Evolutionary conservation across 202 grass and related monocot species (phyloP), one percentile per base, ranked within the genome.

Genomic region (Panicum virgatum): DNA sequence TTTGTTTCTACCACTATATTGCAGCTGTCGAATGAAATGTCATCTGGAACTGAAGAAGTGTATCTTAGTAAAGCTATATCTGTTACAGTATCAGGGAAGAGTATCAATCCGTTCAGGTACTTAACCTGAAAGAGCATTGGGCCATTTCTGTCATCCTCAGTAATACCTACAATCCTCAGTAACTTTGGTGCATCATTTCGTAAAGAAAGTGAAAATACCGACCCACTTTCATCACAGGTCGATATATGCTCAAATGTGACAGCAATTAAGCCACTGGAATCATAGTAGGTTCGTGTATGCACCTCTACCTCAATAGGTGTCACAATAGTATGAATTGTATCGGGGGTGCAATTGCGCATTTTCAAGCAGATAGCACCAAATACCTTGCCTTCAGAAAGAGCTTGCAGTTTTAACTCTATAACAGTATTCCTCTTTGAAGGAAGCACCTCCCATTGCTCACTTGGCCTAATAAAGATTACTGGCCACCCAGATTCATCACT

Each of bases 291-390:
- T 29, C 84, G 76, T 0, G 61, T 79, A 72, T 90, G 89, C 53
- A 96, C 89, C 81, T 94, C 85, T 66, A 99, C 66, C 60, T 96
- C 96, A 87, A 99, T 85, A 34, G 93, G 96, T 77, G 94, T 84
- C 70, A 99, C 85, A 79, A 92, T 54, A 69, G 86, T 86, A 59
- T 77, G 80, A 12, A 80, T 23, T 63, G 61, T 87, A 74, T 87
- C 80, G 67, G 71, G 38, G 29, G 83, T 90, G 54, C 50, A 65
- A 59, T 85, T 94, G 77, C 83, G 69, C 42, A 99, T 64, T 72
- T 94, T 99, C 83, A 96, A 79, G 81, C 84, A 96, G 86, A 93
- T 87, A 78, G 93, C 93, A 86, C 96, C 93, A 39, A 94, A 87
- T 73, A 92, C 25, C 42, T 92, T 92, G 62, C 89, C 89, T 94